Conservation (phyloP, 306 rosid species). For the Medicago ruthenica region DNA sequence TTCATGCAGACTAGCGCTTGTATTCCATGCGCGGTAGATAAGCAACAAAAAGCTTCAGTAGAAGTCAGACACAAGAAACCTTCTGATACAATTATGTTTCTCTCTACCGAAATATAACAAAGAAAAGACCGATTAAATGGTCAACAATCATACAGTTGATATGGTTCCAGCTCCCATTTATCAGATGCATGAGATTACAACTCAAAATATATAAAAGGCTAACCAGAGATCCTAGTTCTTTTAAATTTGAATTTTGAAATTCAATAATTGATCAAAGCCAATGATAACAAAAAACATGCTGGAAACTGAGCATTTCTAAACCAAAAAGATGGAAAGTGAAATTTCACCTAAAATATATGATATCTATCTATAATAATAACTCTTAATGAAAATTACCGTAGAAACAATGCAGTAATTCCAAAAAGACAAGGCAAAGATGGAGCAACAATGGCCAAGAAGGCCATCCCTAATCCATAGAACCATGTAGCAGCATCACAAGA, state of each 20-base stretch:
- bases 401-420: conserved; percentile 80
- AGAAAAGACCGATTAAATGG: neutral
- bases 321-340: neutral
- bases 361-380: conserved; percentile 15
- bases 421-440: conserved; percentile 49
- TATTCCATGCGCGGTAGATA: too few species aligned
- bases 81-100: conserved; percentile 11
- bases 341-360: neutral
- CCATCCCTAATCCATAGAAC: conserved; percentile 51
- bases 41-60: conserved; percentile 1
- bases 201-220: conserved; percentile 7
- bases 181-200: conserved; percentile 21
- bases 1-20: too few species aligned
- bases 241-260: conserved; percentile 25
- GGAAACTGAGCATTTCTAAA: conserved; percentile 2
- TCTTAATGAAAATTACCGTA: conserved; percentile 57
- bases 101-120: neutral
- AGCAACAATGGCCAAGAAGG: conserved; percentile 47
- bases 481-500: conserved; percentile 48
- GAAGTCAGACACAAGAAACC: conserved; percentile 12
- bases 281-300: conserved; percentile 26
- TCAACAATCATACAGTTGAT: neutral
- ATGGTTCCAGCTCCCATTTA: neutral
- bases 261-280: conserved; percentile 7
- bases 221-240: neutral